phyloP scores from a whole-genome alignment of 2,329 filamentous ascomycete species.

The Leptographium lundbergii region DNA sequence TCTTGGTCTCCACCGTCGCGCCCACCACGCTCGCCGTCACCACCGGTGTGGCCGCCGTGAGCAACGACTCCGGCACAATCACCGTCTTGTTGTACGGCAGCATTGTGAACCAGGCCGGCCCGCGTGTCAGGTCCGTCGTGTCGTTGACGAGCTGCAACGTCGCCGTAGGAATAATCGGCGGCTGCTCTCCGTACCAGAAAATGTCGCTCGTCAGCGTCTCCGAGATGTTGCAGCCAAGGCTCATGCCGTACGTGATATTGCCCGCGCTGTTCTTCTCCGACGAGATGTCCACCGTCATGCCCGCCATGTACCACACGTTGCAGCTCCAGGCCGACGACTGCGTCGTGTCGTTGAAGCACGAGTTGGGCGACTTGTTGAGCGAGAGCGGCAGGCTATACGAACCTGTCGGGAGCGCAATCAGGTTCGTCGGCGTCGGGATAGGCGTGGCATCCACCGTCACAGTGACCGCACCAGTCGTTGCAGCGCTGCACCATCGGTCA shows the following conservation, averaged over 20 bases:
- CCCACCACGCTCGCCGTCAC: constrained; percentile 9
- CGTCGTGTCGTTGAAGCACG: constrained; percentile 43
- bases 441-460: constrained; percentile 36
- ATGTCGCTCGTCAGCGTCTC: constrained; percentile 21
- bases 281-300: constrained; percentile 26
- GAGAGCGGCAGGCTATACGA: constrained; percentile 41
- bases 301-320: constrained; percentile 33
- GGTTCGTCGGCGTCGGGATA: constrained; percentile 35
- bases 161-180: constrained; percentile 29
- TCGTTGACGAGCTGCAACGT: constrained; percentile 39
- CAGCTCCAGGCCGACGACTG: constrained; percentile 53
- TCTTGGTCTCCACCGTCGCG: not conserved
- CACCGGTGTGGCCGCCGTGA: constrained; percentile 14
- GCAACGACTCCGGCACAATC: constrained; percentile 31
- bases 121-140: constrained; percentile 30
- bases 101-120: constrained; percentile 40
- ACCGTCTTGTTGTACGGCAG: constrained; percentile 44
- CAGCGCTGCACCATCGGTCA: not conserved
- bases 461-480: constrained; percentile 14
- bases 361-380: constrained; percentile 33
- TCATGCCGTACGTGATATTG: constrained; percentile 25
- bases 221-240: constrained; percentile 25
- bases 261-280: constrained; percentile 21
- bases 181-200: constrained; percentile 42
- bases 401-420: constrained; percentile 42